Percentiles rank a stretch among this genome's conserved stretches.
These are phyloP conservation scores for Suhomyces wounanorum DNA, from an alignment of 1,139 yeast genomes.

Conservation along the genomic window DNA sequence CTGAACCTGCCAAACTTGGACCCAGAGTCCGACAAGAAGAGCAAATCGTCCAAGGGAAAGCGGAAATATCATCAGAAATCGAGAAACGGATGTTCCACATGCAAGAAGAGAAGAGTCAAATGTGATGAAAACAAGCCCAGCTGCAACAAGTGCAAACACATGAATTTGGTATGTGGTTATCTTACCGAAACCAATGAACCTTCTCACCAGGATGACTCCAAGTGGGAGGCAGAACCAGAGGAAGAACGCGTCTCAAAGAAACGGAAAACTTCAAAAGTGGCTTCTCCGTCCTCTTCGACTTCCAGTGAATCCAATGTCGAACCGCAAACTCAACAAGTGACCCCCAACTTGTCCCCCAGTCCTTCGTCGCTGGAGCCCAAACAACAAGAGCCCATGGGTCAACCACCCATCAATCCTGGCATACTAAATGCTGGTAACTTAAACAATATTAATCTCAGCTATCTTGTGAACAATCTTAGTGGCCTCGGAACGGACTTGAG, in stretches of 20 bases:
- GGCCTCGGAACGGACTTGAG: conserved; percentile 39
- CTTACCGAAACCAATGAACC: conserved; percentile 23
- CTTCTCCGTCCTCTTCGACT: conserved; percentile 8
- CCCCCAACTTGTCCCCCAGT: conserved; percentile 19
- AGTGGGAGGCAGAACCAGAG: conserved; percentile 4
- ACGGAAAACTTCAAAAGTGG: conserved; percentile 7
- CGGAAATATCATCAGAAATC: conserved; percentile 85
- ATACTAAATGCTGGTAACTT: conserved; percentile 47
- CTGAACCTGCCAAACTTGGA: conserved; percentile 3
- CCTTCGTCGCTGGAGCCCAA: conserved; percentile 9
- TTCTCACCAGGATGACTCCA: conserved; percentile 7
- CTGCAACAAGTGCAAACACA: conserved; percentile 75
- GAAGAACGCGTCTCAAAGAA: conserved; percentile 10
- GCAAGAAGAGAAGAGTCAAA: conserved; percentile 85
- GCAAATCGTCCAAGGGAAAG: conserved; percentile 41
- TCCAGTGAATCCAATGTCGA: conserved; percentile 9
- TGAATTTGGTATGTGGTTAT: conserved; percentile 76
- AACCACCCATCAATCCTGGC: conserved; percentile 4
- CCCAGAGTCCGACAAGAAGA: conserved; percentile 2
- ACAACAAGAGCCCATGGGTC: not conserved
- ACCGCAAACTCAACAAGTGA: conserved; percentile 15
- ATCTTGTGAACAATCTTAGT: conserved; percentile 45
- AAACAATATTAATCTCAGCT: conserved; percentile 47
- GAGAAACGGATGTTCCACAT: conserved; percentile 83
- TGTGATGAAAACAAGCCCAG: conserved; percentile 86